A percentile compares a stretch with the other conserved stretches of the same genome.
Evolutionary conservation across 2,329 filamentous ascomycete species (phyloP).

Genomic region (Epichloe gansuensis): DNA sequence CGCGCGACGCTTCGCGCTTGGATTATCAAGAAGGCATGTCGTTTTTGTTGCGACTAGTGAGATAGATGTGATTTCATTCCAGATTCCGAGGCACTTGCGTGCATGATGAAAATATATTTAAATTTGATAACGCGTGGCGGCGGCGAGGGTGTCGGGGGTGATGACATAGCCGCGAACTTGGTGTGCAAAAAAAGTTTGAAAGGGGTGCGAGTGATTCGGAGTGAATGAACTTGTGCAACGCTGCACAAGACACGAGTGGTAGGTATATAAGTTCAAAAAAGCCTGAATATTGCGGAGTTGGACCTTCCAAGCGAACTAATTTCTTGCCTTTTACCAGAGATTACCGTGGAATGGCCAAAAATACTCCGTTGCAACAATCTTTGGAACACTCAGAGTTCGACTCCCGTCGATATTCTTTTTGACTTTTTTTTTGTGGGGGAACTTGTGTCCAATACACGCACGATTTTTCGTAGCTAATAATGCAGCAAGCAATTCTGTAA

Average conservation of each 20-base stretch:
- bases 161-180: background rate
- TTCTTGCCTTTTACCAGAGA: constrained; percentile 11
- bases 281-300: background rate
- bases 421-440: background rate
- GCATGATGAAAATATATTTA: background rate
- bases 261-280: constrained; percentile 1
- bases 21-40: background rate
- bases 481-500: too few species aligned
- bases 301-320: constrained; percentile 10
- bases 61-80: background rate
- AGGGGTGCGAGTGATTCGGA: too few species aligned
- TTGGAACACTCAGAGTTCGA: constrained; percentile 6
- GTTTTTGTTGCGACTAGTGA: background rate
- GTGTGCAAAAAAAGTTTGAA: too few species aligned
- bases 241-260: background rate
- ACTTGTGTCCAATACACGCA: too few species aligned
- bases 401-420: constrained; percentile 1
- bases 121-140: background rate
- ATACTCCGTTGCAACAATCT: constrained; percentile 7
- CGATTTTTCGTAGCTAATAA: too few species aligned
- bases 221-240: background rate
- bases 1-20: too few species aligned
- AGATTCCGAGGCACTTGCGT: background rate
- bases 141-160: too few species aligned
- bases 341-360: constrained; percentile 10